A percentile compares a stretch with the other conserved stretches of the same genome.
These are phyloP conservation scores for Phialophora expanda DNA, from an alignment of 2,329 filamentous ascomycete species.

Conservation along the genomic window DNA sequence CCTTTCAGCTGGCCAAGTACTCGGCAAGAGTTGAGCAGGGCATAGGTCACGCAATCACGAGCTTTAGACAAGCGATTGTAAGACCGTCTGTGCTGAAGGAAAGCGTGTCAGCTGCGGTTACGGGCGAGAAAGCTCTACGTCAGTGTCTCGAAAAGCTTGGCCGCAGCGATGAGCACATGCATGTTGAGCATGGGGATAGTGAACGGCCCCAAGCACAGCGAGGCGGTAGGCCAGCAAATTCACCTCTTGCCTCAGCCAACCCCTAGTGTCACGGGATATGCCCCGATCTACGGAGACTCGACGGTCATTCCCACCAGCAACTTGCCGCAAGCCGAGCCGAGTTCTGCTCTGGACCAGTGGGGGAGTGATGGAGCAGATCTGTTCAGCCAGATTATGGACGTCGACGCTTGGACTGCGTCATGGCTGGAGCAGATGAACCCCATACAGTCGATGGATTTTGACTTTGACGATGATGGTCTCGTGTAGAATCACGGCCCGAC, in stretches of 20 bases:
- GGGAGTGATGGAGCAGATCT: neutral
- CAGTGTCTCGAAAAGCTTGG: neutral
- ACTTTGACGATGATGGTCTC: neutral
- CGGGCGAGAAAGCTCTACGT: neutral
- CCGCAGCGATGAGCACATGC: neutral
- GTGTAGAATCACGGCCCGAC: neutral
- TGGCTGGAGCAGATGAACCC: constrained; percentile 3
- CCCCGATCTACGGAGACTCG: neutral
- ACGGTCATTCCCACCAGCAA: neutral
- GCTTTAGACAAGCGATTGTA: neutral
- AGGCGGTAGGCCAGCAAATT: too few relatives aligned
- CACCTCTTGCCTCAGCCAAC: too few relatives aligned
- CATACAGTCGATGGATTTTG: neutral
- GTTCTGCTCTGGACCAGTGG: neutral
- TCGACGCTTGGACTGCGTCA: neutral
- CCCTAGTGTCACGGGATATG: neutral
- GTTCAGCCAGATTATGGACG: neutral
- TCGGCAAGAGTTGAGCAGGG: neutral
- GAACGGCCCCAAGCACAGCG: neutral
- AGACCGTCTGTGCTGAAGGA: neutral
- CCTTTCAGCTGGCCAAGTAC: neutral
- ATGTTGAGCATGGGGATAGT: neutral
- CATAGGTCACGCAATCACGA: neutral
- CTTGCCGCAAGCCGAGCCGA: neutral
- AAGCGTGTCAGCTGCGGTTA: neutral